phyloP scores from a whole-genome alignment of 208 protist genomes.

The Crithidia expoeki region DNA sequence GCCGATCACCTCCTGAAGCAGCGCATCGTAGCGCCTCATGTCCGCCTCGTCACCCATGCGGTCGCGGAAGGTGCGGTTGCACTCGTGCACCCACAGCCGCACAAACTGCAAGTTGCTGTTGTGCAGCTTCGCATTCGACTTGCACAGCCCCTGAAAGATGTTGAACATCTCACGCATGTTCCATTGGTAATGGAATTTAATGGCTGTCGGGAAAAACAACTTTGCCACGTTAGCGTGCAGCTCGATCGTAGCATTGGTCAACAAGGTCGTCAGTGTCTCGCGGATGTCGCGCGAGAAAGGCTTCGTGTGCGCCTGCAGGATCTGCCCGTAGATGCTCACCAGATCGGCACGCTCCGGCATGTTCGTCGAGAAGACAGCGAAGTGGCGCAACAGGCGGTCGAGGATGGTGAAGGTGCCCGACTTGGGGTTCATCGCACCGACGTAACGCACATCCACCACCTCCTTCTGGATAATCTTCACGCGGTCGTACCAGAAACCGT shows the following conservation, averaged over 20 bases:
- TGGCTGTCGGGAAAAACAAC: constrained; percentile 97
- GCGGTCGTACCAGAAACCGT: constrained; percentile 98
- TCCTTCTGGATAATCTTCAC: constrained; percentile 95
- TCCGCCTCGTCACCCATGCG: constrained; percentile 93
- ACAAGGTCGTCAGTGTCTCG: constrained; percentile 81
- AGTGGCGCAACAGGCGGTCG: constrained; percentile 96
- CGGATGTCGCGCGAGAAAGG: constrained; percentile 88
- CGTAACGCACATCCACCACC: constrained; percentile 95
- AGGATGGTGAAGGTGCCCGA: constrained; percentile 98
- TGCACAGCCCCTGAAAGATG: constrained; percentile 95
- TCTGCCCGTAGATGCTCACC: constrained; percentile 95
- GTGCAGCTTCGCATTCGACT: constrained; percentile 89
- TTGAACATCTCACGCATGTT: constrained; percentile 98
- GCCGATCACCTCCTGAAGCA: constrained; percentile 87
- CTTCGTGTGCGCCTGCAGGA: constrained; percentile 93
- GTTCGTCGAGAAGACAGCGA: constrained; percentile 96
- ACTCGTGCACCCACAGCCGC: constrained; percentile 97
- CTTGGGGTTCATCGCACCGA: constrained; percentile 98
- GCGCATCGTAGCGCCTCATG: constrained; percentile 87
- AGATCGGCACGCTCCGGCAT: constrained; percentile 93
- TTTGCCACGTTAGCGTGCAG: constrained; percentile 90
- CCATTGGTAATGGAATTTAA: constrained; percentile 99
- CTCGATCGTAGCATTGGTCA: constrained; percentile 94
- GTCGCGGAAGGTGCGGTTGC: constrained; percentile 97
- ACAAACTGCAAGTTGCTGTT: constrained; percentile 81